Percentiles rank a stretch among this genome's conserved stretches.
Evolutionary conservation across 2,329 filamentous ascomycete genomes (phyloP).

Genomic region (Nigrospora sphaerica): DNA sequence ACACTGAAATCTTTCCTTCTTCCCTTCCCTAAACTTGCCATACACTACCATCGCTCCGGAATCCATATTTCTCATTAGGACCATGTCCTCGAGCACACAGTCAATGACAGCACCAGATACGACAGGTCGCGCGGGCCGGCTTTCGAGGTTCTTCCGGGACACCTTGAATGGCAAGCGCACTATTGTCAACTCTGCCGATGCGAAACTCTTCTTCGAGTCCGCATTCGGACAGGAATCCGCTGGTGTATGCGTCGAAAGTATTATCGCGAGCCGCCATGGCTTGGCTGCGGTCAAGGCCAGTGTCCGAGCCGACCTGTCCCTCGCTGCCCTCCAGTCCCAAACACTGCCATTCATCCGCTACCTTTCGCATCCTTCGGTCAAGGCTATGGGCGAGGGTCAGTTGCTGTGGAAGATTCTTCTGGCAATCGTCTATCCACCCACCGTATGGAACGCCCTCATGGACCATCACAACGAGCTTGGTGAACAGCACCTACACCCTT

Average conservation of each 20-base stretch:
- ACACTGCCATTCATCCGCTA: slow-evolving; percentile 29
- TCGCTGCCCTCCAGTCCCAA: slow-evolving; percentile 20
- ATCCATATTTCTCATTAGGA: too few species aligned
- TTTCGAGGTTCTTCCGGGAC: neutral
- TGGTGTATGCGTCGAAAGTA: slow-evolving; percentile 15
- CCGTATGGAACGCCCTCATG: slow-evolving; percentile 43
- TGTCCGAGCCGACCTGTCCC: slow-evolving; percentile 15
- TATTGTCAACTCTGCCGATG: slow-evolving; percentile 11
- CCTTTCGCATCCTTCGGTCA: slow-evolving; percentile 34
- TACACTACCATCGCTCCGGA: too few species aligned
- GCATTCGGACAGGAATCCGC: slow-evolving; percentile 10
- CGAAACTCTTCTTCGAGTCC: slow-evolving; percentile 23
- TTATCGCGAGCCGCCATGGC: slow-evolving; percentile 17
- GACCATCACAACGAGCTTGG: slow-evolving; percentile 17
- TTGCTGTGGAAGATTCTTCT: slow-evolving; percentile 39
- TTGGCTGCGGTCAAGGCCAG: slow-evolving; percentile 15
- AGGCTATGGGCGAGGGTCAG: slow-evolving; percentile 40
- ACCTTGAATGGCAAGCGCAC: slow-evolving; percentile 14
- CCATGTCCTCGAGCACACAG: too few species aligned
- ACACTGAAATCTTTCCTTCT: too few species aligned
- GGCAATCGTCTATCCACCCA: slow-evolving; percentile 41
- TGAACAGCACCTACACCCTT: slow-evolving; percentile 22
- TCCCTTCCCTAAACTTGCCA: too few species aligned
- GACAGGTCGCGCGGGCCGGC: too few species aligned
- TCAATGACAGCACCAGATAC: too few species aligned